Percentiles rank a stretch among this genome's conserved stretches.
phyloP scores from a whole-genome alignment of 1,139 yeast genomes.

The Debaryomyces udenii region DNA sequence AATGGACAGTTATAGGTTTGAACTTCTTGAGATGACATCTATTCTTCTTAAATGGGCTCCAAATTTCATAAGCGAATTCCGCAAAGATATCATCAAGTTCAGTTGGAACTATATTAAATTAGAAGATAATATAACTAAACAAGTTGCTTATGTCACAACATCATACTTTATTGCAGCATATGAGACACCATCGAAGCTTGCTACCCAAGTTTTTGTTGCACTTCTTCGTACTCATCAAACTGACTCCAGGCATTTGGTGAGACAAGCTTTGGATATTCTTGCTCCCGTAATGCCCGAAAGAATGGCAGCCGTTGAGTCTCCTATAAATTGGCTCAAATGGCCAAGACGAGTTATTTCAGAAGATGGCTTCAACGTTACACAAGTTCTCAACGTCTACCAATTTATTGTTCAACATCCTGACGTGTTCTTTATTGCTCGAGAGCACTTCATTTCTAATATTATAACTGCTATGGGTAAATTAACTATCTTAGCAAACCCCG shows the following conservation, averaged over 20 bases:
- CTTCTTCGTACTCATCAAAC: constrained; percentile 80
- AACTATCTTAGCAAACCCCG: constrained; percentile 78
- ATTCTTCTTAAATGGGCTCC: constrained; percentile 74
- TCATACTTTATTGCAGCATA: constrained; percentile 84
- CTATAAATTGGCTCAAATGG: constrained; percentile 89
- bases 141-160: constrained; percentile 89
- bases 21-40: constrained; percentile 80
- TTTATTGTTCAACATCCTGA: constrained; percentile 87
- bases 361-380: constrained; percentile 81
- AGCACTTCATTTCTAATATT: constrained; percentile 84
- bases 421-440: constrained; percentile 82
- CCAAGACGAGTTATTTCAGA: constrained; percentile 91
- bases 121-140: constrained; percentile 89
- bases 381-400: constrained; percentile 86
- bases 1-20: constrained; percentile 75
- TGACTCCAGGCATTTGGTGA: constrained; percentile 82
- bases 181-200: constrained; percentile 87
- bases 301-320: constrained; percentile 58
- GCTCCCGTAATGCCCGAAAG: constrained; percentile 88
- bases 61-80: constrained; percentile 56
- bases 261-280: constrained; percentile 82
- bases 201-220: constrained; percentile 91
- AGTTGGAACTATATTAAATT: constrained; percentile 92
- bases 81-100: constrained; percentile 88
- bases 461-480: constrained; percentile 95